Base-by-base conservation (phyloP, 306 rosid species). In the Acacia crassicarpa region DNA sequence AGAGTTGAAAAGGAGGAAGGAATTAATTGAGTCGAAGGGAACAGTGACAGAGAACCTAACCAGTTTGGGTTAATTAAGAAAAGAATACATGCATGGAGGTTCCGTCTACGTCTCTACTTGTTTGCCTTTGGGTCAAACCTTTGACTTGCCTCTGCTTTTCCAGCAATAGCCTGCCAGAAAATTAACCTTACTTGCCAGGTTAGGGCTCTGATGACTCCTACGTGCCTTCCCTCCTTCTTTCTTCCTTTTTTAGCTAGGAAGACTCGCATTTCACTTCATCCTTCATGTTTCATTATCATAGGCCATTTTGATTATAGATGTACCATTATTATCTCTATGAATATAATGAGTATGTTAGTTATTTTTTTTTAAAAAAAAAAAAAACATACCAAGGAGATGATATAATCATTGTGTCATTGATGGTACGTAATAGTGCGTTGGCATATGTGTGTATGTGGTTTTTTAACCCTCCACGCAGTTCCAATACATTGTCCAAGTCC, bases 101-200 rank as follows among this genome's bases (percentile, higher is more conserved):
- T 81, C 41, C 88, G 88, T 81, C 59, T 77, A 85, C 85, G 88
- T 17, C 35, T 85, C 85, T 44, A 65, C 83, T 78, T 85, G 80
- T 54, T 20, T 40, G 32, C 5, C 20, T n/a, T 38, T 45, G 16
- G 35, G 72, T 84, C 82, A 77, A 78, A 77, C 11, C 41, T 73
- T 84, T 85, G 85, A 84, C 85, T 68, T 80, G 78, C 74, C 53
- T 44, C 25, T 7, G 69, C 20, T 40, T 15, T 78, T 74, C 76
- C 20, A 62, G 40, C 40, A 62, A 62, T 62, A 27, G 35, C 68
- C 68, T 62, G 68, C 68, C 68, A 25, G 40, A 62, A 62, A 27
- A 38, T 38, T 38, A 38, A 38, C 41, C 41, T 6, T 38, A 38
- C 41, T 20, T 62, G 13, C 38, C 38, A 62, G 35, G 20, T 27